Evolutionary conservation across 164 flowering plant genomes (phyloP), one percentile per base, ranked within the genome.

Genomic region (Platanus orientalis): DNA sequence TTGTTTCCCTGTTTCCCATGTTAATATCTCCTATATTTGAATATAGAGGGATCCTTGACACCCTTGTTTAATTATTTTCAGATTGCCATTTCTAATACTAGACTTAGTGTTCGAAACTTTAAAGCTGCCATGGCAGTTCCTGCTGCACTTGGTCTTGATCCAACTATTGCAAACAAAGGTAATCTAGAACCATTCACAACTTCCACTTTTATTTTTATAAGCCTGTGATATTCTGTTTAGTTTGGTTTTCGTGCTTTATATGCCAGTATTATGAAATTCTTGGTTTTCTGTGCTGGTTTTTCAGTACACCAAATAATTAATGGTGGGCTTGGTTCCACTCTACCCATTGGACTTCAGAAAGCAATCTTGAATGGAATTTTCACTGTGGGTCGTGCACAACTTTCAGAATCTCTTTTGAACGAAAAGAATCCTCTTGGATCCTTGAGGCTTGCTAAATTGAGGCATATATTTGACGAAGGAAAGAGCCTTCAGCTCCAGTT

Each of bases 401-500:
- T 91, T 47, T 84, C 88, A 32, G 84, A 84, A 65, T 71, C 72
- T 47, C 20, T 94, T 69, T 73, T 94, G 68, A 89, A 80, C 73
- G 95, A 87, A 56, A 79, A 60, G 17, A 94, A 89, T 58, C 92
- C 90, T 13, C 72, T 93, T 68, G 98, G 98, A 58, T 78, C 85
- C 50, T 75, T 79, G 44, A 84, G 98, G 80, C 95, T 91, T 63
- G 84, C 82, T 44, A 91, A 81, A 64, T 62, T 91, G 24, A 86
- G 78, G 71, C 72, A 68, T 54, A 83, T 91, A 61, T 86, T 94
- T 77, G 89, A 89, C 40, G 97, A 86, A 80, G 98, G 98, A 72
- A 86, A 83, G 71, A 94, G 99, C 76, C 97, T 94, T 76, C 97
- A 94, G 66, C 96, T 95, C 26, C 99, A 94, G 77, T 94, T 94